Evolutionary conservation across 805 yeast genomes (phyloP).

Genomic region (Torulaspora delbrueckii): DNA sequence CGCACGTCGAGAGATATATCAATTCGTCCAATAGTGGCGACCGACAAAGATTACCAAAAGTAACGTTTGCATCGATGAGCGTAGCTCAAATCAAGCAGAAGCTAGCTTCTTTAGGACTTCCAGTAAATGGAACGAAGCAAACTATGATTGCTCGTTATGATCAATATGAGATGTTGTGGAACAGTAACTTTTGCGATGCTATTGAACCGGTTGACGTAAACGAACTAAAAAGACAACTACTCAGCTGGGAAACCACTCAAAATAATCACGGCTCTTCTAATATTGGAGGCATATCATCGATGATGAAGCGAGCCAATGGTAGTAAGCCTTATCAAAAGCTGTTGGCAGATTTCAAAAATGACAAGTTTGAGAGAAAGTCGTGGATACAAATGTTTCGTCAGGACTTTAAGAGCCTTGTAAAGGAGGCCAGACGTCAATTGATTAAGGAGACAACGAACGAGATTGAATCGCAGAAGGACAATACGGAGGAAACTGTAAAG

Average conservation of each 20-base stretch:
- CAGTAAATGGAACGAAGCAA: constrained; percentile 57
- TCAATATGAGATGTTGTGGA: constrained; percentile 72
- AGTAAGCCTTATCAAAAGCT: constrained; percentile 30
- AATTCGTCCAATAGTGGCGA: constrained; percentile 12
- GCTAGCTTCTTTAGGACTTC: constrained; percentile 49
- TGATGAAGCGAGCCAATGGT: constrained; percentile 39
- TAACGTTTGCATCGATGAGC: constrained; percentile 58
- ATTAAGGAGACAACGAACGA: constrained; percentile 15
- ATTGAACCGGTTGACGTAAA: constrained; percentile 55
- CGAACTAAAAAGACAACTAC: constrained; percentile 50
- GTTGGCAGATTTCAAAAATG: constrained; percentile 38
- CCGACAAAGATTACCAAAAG: constrained; percentile 49
- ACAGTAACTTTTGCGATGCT: constrained; percentile 70
- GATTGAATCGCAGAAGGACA: background rate
- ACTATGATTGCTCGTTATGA: constrained; percentile 67
- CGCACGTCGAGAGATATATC: constrained; percentile 22
- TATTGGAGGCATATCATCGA: constrained; percentile 19
- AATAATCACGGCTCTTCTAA: constrained; percentile 17
- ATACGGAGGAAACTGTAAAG: background rate
- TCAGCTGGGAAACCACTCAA: constrained; percentile 58
- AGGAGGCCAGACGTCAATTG: constrained; percentile 35
- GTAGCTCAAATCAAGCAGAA: constrained; percentile 58
- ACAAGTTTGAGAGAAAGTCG: constrained; percentile 42
- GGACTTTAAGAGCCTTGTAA: constrained; percentile 39
- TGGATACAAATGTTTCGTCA: constrained; percentile 41